Conservation (phyloP, 73 alveolate species). For the Symbiodinium natans region DNA sequence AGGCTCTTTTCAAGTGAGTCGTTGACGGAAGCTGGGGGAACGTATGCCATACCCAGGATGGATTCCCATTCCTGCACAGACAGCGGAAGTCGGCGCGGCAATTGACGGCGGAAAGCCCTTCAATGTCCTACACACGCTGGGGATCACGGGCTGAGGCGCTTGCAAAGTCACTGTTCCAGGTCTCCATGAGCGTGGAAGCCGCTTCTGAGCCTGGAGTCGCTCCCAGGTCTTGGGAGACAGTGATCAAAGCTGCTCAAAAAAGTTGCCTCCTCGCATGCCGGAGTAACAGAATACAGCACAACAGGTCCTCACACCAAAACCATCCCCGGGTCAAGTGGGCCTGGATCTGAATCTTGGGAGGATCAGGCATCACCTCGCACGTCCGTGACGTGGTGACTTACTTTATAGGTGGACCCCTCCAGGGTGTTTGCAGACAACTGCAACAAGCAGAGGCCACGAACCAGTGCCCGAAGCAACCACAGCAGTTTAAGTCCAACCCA, state of each 20-base stretch:
- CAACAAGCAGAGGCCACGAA: too few relatives aligned
- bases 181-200: conserved; percentile 87
- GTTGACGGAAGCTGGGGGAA: conserved; percentile 67
- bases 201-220: conserved; percentile 72
- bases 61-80: conserved; percentile 65
- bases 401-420: too few relatives aligned
- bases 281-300: neutral
- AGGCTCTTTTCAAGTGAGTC: neutral
- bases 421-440: too few relatives aligned
- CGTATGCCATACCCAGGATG: conserved; percentile 91
- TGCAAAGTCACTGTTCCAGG: conserved; percentile 75
- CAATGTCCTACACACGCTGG: too few relatives aligned
- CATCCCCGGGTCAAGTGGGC: neutral
- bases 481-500: too few relatives aligned
- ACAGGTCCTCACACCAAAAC: too few relatives aligned
- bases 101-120: too few relatives aligned
- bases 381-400: too few relatives aligned
- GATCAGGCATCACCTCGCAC: conserved; percentile 70
- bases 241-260: too few relatives aligned
- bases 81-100: too few relatives aligned
- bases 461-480: too few relatives aligned
- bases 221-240: neutral
- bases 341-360: conserved; percentile 71
- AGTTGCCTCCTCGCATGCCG: too few relatives aligned
- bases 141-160: neutral